Evolutionary conservation across 805 yeast species (phyloP).

Genomic region (Geotrichum ghanense): DNA sequence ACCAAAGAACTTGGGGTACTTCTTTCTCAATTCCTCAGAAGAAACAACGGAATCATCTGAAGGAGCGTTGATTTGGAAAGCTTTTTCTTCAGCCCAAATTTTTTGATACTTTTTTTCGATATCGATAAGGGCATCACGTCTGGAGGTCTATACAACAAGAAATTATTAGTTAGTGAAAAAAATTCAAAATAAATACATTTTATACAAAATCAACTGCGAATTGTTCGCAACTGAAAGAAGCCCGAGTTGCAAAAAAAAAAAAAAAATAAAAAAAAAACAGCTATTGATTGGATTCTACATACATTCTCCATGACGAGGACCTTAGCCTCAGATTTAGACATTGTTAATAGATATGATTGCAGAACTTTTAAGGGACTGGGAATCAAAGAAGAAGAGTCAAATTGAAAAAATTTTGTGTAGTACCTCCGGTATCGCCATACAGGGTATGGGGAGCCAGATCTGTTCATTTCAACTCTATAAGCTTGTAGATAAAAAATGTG

Average conservation of each 20-base stretch:
- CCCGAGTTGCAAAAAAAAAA: not conserved
- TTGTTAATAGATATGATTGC: too few relatives aligned
- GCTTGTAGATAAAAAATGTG: too few relatives aligned
- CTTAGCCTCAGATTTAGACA: slow-evolving; percentile 1
- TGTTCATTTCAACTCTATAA: too few relatives aligned
- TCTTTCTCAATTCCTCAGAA: slow-evolving; percentile 59
- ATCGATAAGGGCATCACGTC: slow-evolving; percentile 87
- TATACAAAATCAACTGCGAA: not conserved
- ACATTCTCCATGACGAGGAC: slow-evolving; percentile 2
- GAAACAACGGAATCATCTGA: slow-evolving; percentile 49
- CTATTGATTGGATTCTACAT: not conserved
- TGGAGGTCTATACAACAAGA: slow-evolving; percentile 43
- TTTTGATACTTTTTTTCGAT: slow-evolving; percentile 83
- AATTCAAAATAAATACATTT: not conserved
- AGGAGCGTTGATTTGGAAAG: slow-evolving; percentile 86
- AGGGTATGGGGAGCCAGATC: too few relatives aligned
- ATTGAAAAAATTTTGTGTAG: too few relatives aligned
- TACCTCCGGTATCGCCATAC: too few relatives aligned
- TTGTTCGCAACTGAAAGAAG: not conserved
- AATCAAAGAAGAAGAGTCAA: too few relatives aligned
- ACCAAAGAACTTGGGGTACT: slow-evolving; percentile 77
- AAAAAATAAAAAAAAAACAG: not conserved
- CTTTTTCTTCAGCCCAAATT: slow-evolving; percentile 76
- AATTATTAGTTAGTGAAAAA: too few relatives aligned
- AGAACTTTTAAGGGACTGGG: too few relatives aligned